Conservation (phyloP, 23 red algal species). For the Rhodosorus marinus region DNA sequence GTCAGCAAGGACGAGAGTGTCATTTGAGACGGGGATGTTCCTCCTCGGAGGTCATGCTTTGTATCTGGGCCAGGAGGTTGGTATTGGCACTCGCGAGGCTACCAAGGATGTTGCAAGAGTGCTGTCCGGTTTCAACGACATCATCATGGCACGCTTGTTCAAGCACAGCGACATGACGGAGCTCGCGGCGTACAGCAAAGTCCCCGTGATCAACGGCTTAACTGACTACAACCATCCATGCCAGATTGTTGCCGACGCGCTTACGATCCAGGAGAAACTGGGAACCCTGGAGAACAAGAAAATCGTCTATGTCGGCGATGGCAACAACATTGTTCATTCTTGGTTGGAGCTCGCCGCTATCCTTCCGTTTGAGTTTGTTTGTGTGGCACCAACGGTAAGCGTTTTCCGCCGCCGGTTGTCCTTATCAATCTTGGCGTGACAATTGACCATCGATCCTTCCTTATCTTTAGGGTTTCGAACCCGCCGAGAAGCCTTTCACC, state of each 20-base stretch:
- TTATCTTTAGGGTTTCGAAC: constrained; percentile 75
- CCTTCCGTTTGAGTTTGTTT: constrained; percentile 52
- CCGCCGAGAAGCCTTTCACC: constrained; percentile 25
- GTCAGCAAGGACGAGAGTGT: constrained; percentile 68
- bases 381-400: no score
- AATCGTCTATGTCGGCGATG: constrained; percentile 96
- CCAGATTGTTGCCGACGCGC: constrained; percentile 90
- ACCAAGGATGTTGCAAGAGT: constrained; percentile 80
- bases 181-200: constrained; percentile 35
- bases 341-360: constrained; percentile 87
- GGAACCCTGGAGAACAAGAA: constrained; percentile 55
- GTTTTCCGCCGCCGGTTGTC: no score
- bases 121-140: constrained; percentile 76
- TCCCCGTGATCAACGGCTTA: constrained; percentile 95
- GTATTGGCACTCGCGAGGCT: constrained; percentile 74
- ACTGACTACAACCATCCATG: constrained; percentile 99
- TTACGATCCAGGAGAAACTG: constrained; percentile 65
- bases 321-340: constrained; percentile 97
- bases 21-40: constrained; percentile 89
- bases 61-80: constrained; percentile 69
- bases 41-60: constrained; percentile 85
- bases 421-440: no score
- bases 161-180: constrained; percentile 65
- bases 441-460: no score
- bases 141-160: constrained; percentile 96